Percentiles rank a stretch among this genome's conserved stretches.
phyloP scores from a whole-genome alignment of 2,329 filamentous ascomycete species.

The Cadophora gregata region DNA sequence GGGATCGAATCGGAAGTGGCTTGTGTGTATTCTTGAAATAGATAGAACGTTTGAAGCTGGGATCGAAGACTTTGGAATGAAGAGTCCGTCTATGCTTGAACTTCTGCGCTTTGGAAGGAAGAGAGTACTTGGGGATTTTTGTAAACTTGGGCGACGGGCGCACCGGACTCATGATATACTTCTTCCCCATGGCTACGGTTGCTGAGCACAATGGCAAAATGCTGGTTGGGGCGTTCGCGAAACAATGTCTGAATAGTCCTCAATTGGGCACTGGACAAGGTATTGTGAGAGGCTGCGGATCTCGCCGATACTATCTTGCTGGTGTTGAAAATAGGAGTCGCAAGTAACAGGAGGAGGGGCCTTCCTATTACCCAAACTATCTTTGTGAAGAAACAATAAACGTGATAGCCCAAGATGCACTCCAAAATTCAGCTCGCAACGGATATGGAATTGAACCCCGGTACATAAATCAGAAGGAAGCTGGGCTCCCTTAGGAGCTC shows the following conservation, averaged over 20 bases:
- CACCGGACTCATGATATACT: slow-evolving; percentile 2
- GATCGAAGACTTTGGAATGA: not conserved
- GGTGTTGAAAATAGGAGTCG: not conserved
- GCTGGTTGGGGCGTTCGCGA: not conserved
- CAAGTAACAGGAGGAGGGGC: slow-evolving; percentile 5
- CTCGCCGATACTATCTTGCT: too few species aligned
- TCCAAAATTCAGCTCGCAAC: slow-evolving; percentile 21
- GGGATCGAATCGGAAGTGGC: slow-evolving; percentile 11
- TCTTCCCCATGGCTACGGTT: slow-evolving; percentile 11
- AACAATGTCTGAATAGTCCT: not conserved
- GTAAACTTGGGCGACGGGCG: slow-evolving; percentile 10
- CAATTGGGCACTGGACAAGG: not conserved
- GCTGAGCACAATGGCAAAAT: slow-evolving; percentile 6
- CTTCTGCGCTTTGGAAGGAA: slow-evolving; percentile 1
- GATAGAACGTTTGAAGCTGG: not conserved
- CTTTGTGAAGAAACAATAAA: not conserved
- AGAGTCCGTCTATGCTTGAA: not conserved
- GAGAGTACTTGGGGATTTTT: slow-evolving; percentile 1
- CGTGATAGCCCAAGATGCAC: slow-evolving; percentile 4
- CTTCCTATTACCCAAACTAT: not conserved
- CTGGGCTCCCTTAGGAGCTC: slow-evolving; percentile 37
- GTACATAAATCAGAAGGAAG: slow-evolving; percentile 41
- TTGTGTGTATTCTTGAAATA: slow-evolving; percentile 1
- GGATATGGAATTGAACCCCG: slow-evolving; percentile 20
- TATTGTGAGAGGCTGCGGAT: not conserved